A percentile compares a stretch with the other conserved stretches of the same genome.
These are phyloP conservation scores for Davidsoniella neocaledoniae DNA, from an alignment of 2,329 filamentous ascomycete genomes.

Conservation along the genomic window DNA sequence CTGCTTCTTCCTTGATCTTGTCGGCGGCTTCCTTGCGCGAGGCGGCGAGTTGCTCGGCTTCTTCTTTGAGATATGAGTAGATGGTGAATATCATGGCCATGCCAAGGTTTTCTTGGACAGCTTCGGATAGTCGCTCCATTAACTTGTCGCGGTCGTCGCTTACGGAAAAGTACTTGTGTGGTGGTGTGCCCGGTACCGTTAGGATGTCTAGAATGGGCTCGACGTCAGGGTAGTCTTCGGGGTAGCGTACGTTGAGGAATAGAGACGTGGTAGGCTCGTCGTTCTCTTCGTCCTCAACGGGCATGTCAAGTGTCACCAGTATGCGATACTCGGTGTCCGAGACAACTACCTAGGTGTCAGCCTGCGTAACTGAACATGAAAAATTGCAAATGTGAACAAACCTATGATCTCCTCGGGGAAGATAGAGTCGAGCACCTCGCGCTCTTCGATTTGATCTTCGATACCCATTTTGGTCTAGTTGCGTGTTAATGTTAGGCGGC, in stretches of 20 bases:
- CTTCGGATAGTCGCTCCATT: slow-evolving; percentile 52
- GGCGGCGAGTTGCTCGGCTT: slow-evolving; percentile 68
- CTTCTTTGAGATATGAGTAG: slow-evolving; percentile 73
- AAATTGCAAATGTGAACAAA: slow-evolving; percentile 21
- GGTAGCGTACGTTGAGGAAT: slow-evolving; percentile 65
- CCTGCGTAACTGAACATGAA: neutral
- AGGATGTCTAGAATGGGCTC: slow-evolving; percentile 69
- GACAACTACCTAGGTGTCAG: slow-evolving; percentile 43
- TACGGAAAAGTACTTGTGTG: slow-evolving; percentile 61
- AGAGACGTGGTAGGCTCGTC: slow-evolving; percentile 54
- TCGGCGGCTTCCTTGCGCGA: slow-evolving; percentile 52
- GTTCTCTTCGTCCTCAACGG: slow-evolving; percentile 44
- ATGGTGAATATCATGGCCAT: slow-evolving; percentile 97
- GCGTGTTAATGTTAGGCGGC: neutral
- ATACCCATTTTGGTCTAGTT: slow-evolving; percentile 33
- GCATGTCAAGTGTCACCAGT: slow-evolving; percentile 66
- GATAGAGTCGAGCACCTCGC: slow-evolving; percentile 94
- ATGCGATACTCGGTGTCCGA: slow-evolving; percentile 82
- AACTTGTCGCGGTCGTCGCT: slow-evolving; percentile 62
- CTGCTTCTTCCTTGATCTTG: slow-evolving; percentile 37
- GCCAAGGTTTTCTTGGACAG: slow-evolving; percentile 80
- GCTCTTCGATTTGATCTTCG: slow-evolving; percentile 90
- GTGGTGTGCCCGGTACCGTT: slow-evolving; percentile 48
- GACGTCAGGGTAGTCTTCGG: slow-evolving; percentile 78
- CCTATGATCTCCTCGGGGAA: slow-evolving; percentile 96